Evolutionary conservation across 495 filamentous ascomycete species (phyloP).

Genomic region (Talaromyces wortmannii): DNA sequence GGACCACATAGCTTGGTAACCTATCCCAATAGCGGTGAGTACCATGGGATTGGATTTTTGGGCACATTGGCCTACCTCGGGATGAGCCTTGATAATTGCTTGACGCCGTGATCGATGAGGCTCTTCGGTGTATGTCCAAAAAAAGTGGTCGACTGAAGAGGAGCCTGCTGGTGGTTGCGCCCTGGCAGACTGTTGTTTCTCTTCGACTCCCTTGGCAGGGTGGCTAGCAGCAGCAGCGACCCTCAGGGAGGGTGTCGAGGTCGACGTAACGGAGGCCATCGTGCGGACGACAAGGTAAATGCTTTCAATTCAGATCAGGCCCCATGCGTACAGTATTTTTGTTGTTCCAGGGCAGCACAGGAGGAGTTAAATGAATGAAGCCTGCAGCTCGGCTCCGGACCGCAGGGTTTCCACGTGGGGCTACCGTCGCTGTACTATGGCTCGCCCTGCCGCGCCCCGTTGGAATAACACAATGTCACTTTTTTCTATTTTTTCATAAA

Average conservation of each 20-base stretch:
- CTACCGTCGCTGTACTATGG: neutral
- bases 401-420: slow-evolving; percentile 2
- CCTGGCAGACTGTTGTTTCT: neutral
- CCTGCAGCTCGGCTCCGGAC: slow-evolving; percentile 1
- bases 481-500: neutral
- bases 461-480: neutral
- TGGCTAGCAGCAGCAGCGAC: neutral
- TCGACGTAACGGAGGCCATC: slow-evolving; percentile 4
- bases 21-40: slow-evolving; percentile 32
- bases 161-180: neutral
- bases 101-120: slow-evolving; percentile 84
- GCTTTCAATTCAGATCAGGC: neutral
- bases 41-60: neutral
- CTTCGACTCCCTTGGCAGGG: slow-evolving; percentile 1
- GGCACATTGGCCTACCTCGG: slow-evolving; percentile 56
- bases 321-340: neutral
- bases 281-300: neutral
- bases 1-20: slow-evolving; percentile 97
- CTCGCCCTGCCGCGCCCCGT: neutral
- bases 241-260: slow-evolving; percentile 1
- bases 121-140: slow-evolving; percentile 98
- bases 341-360: neutral
- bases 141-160: slow-evolving; percentile 49
- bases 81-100: slow-evolving; percentile 97
- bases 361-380: neutral